phyloP scores from a whole-genome alignment of 2,329 filamentous ascomycete species.

The Scedosporium apiospermum region DNA sequence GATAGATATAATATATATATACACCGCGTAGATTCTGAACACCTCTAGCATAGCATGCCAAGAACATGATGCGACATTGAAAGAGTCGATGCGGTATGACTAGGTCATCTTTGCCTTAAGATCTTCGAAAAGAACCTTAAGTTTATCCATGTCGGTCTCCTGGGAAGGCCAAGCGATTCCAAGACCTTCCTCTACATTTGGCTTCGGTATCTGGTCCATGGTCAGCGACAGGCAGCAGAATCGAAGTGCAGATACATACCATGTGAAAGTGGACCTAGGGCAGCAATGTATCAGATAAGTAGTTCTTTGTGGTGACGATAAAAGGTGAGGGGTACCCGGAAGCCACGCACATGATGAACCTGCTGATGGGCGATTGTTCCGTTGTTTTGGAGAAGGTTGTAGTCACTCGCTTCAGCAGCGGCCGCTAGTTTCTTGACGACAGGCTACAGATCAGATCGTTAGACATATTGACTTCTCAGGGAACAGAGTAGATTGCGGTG shows the following conservation, averaged over 20 bases:
- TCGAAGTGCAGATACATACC: conserved; percentile 37
- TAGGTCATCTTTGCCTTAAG: conserved; percentile 79
- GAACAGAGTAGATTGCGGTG: neutral
- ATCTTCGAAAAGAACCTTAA: conserved; percentile 73
- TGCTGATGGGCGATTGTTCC: conserved; percentile 83
- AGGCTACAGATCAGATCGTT: conserved; percentile 33
- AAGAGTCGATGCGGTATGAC: neutral
- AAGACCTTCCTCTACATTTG: conserved; percentile 71
- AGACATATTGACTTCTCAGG: neutral
- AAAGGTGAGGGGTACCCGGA: neutral
- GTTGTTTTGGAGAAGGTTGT: conserved; percentile 96
- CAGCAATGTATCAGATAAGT: neutral
- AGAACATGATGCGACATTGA: neutral
- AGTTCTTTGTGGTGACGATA: conserved; percentile 4
- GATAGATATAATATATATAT: neutral
- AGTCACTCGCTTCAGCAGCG: conserved; percentile 68
- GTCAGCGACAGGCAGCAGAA: conserved; percentile 8
- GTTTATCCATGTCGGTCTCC: conserved; percentile 66
- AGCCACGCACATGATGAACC: conserved; percentile 70
- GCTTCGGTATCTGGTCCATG: conserved; percentile 72
- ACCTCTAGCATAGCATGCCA: neutral
- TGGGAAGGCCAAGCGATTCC: conserved; percentile 71
- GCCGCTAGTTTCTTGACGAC: conserved; percentile 79
- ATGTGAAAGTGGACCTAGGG: conserved; percentile 83
- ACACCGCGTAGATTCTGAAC: neutral